Evolutionary conservation across 129 eudicot genomes (phyloP), one percentile per base, ranked within the genome.

Genomic region (Glebionis coronaria): DNA sequence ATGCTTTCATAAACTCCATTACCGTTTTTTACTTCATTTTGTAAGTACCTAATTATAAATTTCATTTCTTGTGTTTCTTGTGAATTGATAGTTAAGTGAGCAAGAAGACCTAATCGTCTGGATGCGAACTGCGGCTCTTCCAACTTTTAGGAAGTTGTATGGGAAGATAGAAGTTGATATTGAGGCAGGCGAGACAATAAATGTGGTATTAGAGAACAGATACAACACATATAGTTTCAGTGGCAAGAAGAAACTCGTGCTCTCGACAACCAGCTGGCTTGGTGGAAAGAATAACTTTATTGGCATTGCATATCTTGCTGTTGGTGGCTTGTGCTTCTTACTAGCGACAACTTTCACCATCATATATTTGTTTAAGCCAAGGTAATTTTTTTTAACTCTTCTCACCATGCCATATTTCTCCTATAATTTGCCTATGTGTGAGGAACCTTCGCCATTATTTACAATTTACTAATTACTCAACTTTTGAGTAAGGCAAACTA

Each of bases 111-210:
- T 93, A 16, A 93, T 93, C 23, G 99, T 93, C 52, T 93, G 99
- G 99, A 93, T 93, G 99, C 73, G 99, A 82, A 93, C 99, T 21
- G 99, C 99, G 2, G 99, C 99, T 54, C 99, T 93, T 63, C 99
- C 99, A 40, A 93, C 95, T 14, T 93, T 93, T 67, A 93, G 99
- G 76, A 93, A 93, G 73, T 66, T 93, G 75, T 93, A 93, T 28
- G 99, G 99, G 66, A 93, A 80, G 68, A 89, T 93, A 55, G 99
- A 93, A 80, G 80, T 62, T 59, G 99, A 93, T 84, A 84, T 93
- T 49, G 68, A 84, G 63, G 83, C 66, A 35, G 88, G 86, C 12
- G 95, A 93, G 10, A 27, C 47, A 2, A 89, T 93, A 56, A 44
- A 65, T 28, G 99, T 93, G 70, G 71, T 75, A 63, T 42, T 93